Base-by-base conservation (phyloP, 1,139 yeast species). In the Candida sp. region DNA sequence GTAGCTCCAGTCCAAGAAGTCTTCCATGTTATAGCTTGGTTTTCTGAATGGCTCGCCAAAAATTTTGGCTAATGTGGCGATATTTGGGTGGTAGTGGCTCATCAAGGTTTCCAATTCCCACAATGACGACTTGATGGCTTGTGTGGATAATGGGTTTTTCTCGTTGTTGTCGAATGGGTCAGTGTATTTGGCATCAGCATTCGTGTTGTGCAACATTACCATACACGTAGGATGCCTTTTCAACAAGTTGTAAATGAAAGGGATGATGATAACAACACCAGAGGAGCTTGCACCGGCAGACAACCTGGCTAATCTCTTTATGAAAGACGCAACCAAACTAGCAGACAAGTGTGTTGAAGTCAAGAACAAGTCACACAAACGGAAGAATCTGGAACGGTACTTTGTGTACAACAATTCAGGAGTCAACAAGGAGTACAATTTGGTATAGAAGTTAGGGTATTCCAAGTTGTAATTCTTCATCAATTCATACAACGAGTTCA, bases 21-120 rank as follows among this genome's bases (percentile, higher is more conserved):
- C 99, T 65, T 94, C 99, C 77, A 94, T 77, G 63, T 90, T 89
- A 68, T 96, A 94, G 60, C 82, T 82, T 52, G 89, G 87, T 67
- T 94, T 96, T 63, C 87, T 84, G 72, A 94, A 93, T 3, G 97
- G 98, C 67, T 94, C 98, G 25, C 85, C 80, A 65, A 90, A 88
- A 39, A 94, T 90, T 65, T 85, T 87, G 9, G 98, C 98, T 60
- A 94, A 75, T 0, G 98, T 89, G 2, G 98, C 94, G 23, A 96
- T 90, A 62, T 94, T 94, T 8, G 99, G 98, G 69, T 94, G 98
- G 64, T 91, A 94, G 67, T 94, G 99, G n/a, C 82, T 71, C 78
- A 87, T 85, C 53, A 90, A 72, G 0, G 96, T 79, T 55, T 89
- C 91, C 52, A 94, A 66, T 67, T 94, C 99, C 99, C 99, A 94